phyloP scores from a whole-genome alignment of 305 asterid genomes.

The Fraxinus paxiana region DNA sequence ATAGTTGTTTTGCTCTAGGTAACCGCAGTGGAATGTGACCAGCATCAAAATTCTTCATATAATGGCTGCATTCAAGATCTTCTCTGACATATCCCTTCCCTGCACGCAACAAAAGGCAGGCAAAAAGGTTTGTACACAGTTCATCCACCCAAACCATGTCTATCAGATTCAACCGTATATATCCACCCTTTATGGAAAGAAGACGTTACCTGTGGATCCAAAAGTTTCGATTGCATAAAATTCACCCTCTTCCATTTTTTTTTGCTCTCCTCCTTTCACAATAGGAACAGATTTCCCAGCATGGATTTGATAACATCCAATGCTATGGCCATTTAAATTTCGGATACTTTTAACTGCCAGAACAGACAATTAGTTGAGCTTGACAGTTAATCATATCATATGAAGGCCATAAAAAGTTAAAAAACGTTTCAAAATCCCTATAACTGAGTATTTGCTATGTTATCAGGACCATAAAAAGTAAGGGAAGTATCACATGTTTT shows the following conservation, averaged over 20 bases:
- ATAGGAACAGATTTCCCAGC: slow-evolving; percentile 96
- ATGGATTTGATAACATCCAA: slow-evolving; percentile 87
- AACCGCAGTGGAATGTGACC: slow-evolving; percentile 85
- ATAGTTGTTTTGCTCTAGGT: slow-evolving; percentile 84
- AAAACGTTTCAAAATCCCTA: background rate
- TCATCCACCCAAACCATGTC: background rate
- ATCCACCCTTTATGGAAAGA: background rate
- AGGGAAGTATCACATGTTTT: background rate
- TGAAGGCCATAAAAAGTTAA: background rate
- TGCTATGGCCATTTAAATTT: slow-evolving; percentile 92
- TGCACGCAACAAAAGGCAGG: slow-evolving; percentile 26
- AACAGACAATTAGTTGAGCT: slow-evolving; percentile 25
- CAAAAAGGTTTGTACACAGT: background rate
- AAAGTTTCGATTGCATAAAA: slow-evolving; percentile 95
- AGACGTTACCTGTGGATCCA: slow-evolving; percentile 76
- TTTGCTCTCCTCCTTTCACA: slow-evolving; percentile 95
- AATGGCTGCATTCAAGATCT: slow-evolving; percentile 96
- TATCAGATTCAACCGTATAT: background rate
- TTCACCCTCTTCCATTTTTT: slow-evolving; percentile 99
- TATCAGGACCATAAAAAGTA: background rate
- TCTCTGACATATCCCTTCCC: slow-evolving; percentile 94
- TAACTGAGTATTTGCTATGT: background rate
- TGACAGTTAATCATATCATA: background rate
- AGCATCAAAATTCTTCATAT: slow-evolving; percentile 90
- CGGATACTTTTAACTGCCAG: slow-evolving; percentile 86